Evolutionary conservation across 495 filamentous ascomycete species (phyloP).

Genomic region (Aspergillus asperescens): DNA sequence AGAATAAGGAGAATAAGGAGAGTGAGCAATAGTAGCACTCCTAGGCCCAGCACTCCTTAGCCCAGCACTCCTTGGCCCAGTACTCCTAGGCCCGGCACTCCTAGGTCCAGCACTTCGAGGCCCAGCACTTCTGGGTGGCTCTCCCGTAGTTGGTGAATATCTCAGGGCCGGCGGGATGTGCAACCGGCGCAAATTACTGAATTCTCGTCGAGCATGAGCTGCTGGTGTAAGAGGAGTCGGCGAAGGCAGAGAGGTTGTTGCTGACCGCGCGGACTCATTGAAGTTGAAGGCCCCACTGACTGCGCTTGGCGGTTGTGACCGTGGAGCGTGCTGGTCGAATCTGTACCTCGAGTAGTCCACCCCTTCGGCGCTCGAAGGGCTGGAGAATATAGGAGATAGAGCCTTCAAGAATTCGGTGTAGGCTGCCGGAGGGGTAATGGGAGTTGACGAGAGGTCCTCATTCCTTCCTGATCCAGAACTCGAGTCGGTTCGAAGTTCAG

Average conservation of each 20-base stretch:
- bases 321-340: conserved; percentile 30
- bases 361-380: conserved; percentile 32
- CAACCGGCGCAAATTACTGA: conserved; percentile 31
- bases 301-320: conserved; percentile 39
- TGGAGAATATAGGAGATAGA: conserved; percentile 59
- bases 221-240: conserved; percentile 28
- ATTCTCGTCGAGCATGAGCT: conserved; percentile 18
- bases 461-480: conserved; percentile 37
- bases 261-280: conserved; percentile 20
- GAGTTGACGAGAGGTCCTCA: conserved; percentile 60
- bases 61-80: conserved; percentile 3
- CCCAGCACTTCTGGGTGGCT: conserved; percentile 16
- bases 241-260: conserved; percentile 33
- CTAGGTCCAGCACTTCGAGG: not conserved
- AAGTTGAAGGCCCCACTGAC: conserved; percentile 29
- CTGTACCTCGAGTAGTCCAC: conserved; percentile 29
- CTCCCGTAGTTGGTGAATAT: conserved; percentile 21
- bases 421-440: conserved; percentile 85
- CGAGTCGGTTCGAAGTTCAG: conserved; percentile 53
- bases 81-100: too few relatives aligned
- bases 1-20: conserved; percentile 38
- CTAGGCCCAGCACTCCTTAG: conserved; percentile 1
- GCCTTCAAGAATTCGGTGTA: conserved; percentile 90
- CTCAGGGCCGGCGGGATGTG: conserved; percentile 35
- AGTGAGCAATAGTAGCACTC: conserved; percentile 26